Evolutionary conservation across 768 basidiomycete species (phyloP), one percentile per base, ranked within the genome.

Genomic region (Rhodotorula sphaerocarpa): DNA sequence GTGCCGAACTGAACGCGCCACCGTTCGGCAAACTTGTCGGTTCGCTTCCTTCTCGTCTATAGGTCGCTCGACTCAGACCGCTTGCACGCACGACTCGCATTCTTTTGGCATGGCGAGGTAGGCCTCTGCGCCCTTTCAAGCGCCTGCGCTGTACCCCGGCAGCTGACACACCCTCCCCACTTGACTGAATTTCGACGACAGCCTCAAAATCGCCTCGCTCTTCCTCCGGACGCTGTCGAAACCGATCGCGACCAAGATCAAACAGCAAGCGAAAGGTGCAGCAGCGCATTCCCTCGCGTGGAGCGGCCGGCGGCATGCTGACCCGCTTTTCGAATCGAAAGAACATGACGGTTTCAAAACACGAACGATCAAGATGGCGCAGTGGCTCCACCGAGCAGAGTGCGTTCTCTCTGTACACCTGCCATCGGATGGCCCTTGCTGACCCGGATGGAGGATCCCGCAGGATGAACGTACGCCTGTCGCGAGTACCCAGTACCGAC

Each of bases 231-330:
- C 66, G 28, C 59, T 67, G 1, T 44, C 52, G 1, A 67, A 67
- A n/a, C 66, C 66, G 23, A 67, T 69, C 33, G 63, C 67, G 9
- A 61, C 44, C n/a, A 61, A 61, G 57, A 44, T 69, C 44, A 69
- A 69, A 41, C 59, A 55, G 43, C 56, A 59, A 2, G 67, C 67
- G 12, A 65, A 65, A 44, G 43, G 43, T 20, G n/a, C n/a, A n/a
- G n/a, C n/a, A n/a, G n/a, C n/a, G 20, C 11, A 44, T 20, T 44
- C 16, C n/a, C n/a, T n/a, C n/a, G n/a, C n/a, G n/a, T 20, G 20
- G 43, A 44, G 7, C 7, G 12, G 23, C 7, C 7, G 12, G 7
- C 43, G 15, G 20, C 12, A 9, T 18, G 43, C 10, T 44, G 43
- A 12, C 21, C 12, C 43, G 10, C 43, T n/a, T 44, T 23, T 20